Conservation (phyloP, 805 yeast species). For the Dipodascus geniculatus region DNA sequence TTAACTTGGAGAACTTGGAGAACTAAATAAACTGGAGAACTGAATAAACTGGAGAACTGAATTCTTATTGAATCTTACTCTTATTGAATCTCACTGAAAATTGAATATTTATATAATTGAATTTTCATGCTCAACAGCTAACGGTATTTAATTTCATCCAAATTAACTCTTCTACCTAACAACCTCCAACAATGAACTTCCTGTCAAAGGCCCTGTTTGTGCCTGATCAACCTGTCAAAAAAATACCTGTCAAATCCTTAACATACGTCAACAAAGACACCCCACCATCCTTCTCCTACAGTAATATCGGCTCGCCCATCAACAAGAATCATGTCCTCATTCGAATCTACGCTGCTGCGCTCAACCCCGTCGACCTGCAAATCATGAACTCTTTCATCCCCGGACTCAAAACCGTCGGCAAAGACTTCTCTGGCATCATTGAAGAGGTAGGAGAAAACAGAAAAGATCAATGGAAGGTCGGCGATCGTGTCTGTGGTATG, state of each 20-base stretch:
- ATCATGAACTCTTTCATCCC: slow-evolving; percentile 42
- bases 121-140: no score
- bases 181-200: background rate
- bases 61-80: no score
- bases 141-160: no score
- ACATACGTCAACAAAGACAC: slow-evolving; percentile 12
- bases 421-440: slow-evolving; percentile 55
- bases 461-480: slow-evolving; percentile 29
- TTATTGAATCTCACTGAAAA: no score
- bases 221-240: background rate
- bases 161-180: background rate
- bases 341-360: slow-evolving; percentile 44
- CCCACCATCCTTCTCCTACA: slow-evolving; percentile 34
- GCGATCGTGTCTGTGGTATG: slow-evolving; percentile 57
- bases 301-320: slow-evolving; percentile 39
- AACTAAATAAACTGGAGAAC: no score
- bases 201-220: background rate
- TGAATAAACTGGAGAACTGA: no score
- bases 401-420: slow-evolving; percentile 54
- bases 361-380: slow-evolving; percentile 57
- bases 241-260: slow-evolving; percentile 13
- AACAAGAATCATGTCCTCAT: slow-evolving; percentile 39
- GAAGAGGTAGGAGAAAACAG: slow-evolving; percentile 40
- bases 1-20: no score
- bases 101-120: no score